Evolutionary conservation across 1,139 yeast genomes (phyloP).

Genomic region (Yamadazyma triangularis): DNA sequence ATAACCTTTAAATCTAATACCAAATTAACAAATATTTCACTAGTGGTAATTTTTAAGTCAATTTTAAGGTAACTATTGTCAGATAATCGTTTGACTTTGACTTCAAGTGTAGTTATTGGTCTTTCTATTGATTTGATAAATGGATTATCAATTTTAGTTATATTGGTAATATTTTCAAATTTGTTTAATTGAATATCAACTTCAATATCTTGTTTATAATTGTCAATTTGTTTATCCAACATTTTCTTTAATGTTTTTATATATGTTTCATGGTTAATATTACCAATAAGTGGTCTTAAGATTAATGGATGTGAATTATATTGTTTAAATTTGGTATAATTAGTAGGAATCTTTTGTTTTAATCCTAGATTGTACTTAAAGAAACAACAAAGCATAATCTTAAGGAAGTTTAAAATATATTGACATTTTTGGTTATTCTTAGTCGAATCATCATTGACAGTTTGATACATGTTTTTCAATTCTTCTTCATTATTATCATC

Average conservation of each 20-base stretch:
- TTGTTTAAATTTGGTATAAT: constrained; percentile 50
- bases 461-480: constrained; percentile 24
- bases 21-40: constrained; percentile 39
- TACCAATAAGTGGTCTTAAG: constrained; percentile 65
- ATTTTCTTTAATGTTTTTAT: constrained; percentile 40
- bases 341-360: constrained; percentile 44
- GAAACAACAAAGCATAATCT: constrained; percentile 58
- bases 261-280: constrained; percentile 57
- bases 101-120: constrained; percentile 25
- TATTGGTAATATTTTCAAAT: constrained; percentile 19
- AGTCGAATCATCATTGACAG: constrained; percentile 26
- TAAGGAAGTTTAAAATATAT: constrained; percentile 47
- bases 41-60: constrained; percentile 31
- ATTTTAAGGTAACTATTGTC: constrained; percentile 21
- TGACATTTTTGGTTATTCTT: constrained; percentile 46
- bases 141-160: constrained; percentile 24
- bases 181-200: constrained; percentile 18
- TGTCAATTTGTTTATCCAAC: constrained; percentile 21
- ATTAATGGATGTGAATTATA: constrained; percentile 46
- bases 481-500: constrained; percentile 45
- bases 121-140: constrained; percentile 37
- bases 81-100: constrained; percentile 5
- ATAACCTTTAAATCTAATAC: constrained; percentile 29
- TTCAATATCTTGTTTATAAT: constrained; percentile 16
- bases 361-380: constrained; percentile 48